Base-by-base conservation (phyloP, 78 protist genomes). In the Dictyostelium citrinum region DNA sequence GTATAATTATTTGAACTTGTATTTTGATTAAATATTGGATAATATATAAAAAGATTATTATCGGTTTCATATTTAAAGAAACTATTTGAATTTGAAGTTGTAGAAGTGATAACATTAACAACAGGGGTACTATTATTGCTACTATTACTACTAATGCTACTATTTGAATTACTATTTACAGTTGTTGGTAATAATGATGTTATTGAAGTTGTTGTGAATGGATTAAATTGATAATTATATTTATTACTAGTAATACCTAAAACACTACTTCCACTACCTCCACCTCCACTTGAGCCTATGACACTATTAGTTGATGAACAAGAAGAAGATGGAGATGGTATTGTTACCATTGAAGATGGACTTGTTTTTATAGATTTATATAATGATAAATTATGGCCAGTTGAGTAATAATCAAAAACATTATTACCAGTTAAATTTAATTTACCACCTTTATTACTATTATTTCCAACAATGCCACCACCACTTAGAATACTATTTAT, bases 51-150 rank as follows among this genome's bases (percentile, higher is more conserved):
- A 5, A 78, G 31, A 31, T 49, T 46, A 24, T 78, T 78, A 17
- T 43, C 35, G 6, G 83, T 78, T 78, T 78, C 83, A 49, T 78
- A 78, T 78, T 78, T 78, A 61, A 78, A 78, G 58, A 78, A 78
- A 31, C 35, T 78, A 17, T 49, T 78, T 9, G 61, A 4, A 37
- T 78, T 43, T 29, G 35, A 39, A 41, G 0, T 72, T 72, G 45
- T 2, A 41, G 45, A 2, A 3, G 29, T 33, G 5, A 20, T 14
- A 24, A 29, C 24, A 49, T 43, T 76, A 49, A 33, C 24, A 2
- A 72, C 22, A 33, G 80, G 39, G 2, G 45, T 35, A 35, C 29
- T 72, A 33, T 16, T 72, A 37, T 29, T 72, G 5, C 77, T 11
- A 33, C 24, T 35, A 70, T 35, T 27, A 8, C 29, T 5, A 31